Base-by-base conservation (phyloP, 805 yeast species). In the Grigorovia transvaalensis region DNA sequence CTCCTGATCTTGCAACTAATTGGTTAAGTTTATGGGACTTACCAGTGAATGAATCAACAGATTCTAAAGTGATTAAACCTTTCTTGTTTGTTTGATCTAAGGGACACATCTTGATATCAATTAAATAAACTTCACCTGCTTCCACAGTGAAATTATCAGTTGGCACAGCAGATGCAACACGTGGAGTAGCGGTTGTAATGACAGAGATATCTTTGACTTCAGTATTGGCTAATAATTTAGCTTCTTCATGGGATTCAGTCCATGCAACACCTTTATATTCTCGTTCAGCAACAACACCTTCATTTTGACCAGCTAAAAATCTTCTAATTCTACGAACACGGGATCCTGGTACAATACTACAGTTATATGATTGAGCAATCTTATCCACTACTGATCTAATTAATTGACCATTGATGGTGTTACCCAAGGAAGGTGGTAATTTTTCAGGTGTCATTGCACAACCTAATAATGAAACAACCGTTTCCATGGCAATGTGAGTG, bases 281-380 rank as follows among this genome's bases (percentile, higher is more conserved):
- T 64, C 82, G 79, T 72, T 91, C 99, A 42, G 90, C 91, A 57
- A 89, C 93, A 51, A 89, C 74, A 65, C 89, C 93, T 64, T 88
- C 95, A 53, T 90, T 84, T 74, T 93, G 99, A 50, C 99, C 99
- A 43, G 96, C 95, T 64, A 93, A 79, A 62, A 91, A 93, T 65
- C 98, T 80, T 74, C 96, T 80, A 53, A 90, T 77, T 68, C 96
- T 80, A 72, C 99, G 84, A 45, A 93, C 86, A 66, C 88, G 83
- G 20, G 96, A 87, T 0, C 96, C 96, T 33, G 98, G 98, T 41
- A 87, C 88, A 51, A 93, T 88, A 53, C 75, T 75, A 74, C 96
- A 88, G 66, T 85, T 80, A 71, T 82, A 93, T 1, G 84, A 74
- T 53, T 77, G 77, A n/a, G 96, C 98, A 62, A 93, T 76, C n/a